Evolutionary conservation across 1,139 yeast genomes (phyloP).

Genomic region (Hansenula lynferdii): DNA sequence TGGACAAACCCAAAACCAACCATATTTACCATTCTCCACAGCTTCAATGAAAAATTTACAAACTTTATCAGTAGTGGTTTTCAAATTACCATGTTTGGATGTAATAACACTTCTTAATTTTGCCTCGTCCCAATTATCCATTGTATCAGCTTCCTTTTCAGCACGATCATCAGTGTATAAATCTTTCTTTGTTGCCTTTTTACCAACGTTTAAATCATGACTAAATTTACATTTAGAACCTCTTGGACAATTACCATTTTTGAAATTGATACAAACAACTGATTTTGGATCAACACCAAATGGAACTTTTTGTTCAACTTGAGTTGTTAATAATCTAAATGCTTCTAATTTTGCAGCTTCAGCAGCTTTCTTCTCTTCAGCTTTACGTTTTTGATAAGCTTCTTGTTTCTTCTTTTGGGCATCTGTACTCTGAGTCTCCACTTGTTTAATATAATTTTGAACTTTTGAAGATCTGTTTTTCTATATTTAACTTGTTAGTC

Average conservation of each 20-base stretch:
- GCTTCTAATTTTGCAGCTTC: conserved; percentile 90
- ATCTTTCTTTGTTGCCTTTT: conserved; percentile 88
- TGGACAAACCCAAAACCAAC: conserved; percentile 99
- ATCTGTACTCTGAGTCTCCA: conserved; percentile 50
- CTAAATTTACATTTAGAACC: conserved; percentile 93
- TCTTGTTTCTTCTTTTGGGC: conserved; percentile 62
- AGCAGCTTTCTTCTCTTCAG: conserved; percentile 87
- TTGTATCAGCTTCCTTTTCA: conserved; percentile 75
- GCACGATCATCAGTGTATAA: conserved; percentile 85
- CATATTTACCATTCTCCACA: conserved; percentile 94
- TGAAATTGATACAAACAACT: conserved; percentile 86
- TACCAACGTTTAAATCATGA: conserved; percentile 82
- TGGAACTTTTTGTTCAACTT: conserved; percentile 82
- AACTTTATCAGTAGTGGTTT: conserved; percentile 91
- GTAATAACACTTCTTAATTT: conserved; percentile 80
- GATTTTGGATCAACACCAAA: conserved; percentile 98
- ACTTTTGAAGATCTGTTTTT: conserved; percentile 92
- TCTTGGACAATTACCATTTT: conserved; percentile 83
- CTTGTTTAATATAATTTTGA: conserved; percentile 79
- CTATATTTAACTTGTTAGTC: conserved; percentile 17
- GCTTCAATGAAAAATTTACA: conserved; percentile 96
- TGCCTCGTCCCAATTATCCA: conserved; percentile 98
- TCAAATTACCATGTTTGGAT: conserved; percentile 92
- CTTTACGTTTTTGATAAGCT: conserved; percentile 67
- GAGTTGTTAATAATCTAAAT: conserved; percentile 63